These are phyloP conservation scores for Suillus paluster DNA, from an alignment of 768 basidiomycete genomes.

Conservation along the genomic window DNA sequence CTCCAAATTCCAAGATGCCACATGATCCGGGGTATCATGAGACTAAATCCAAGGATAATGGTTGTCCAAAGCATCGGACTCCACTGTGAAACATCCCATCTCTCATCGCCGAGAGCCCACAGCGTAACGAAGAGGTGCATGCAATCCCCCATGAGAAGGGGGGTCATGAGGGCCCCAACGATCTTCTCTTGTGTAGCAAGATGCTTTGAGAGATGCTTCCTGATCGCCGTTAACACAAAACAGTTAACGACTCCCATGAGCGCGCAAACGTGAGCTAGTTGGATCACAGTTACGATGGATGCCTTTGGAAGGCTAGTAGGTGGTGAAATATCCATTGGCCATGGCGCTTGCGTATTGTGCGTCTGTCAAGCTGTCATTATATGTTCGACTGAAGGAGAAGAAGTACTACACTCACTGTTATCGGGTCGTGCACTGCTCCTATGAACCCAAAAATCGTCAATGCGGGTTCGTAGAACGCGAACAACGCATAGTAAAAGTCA, in stretches of 20 bases:
- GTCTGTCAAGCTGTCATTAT: conserved; percentile 45
- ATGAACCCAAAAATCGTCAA: conserved; percentile 67
- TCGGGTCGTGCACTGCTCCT: conserved; percentile 68
- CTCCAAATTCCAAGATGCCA: conserved; percentile 81
- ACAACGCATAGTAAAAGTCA: conserved; percentile 72
- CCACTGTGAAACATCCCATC: conserved; percentile 67
- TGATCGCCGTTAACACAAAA: conserved; percentile 64
- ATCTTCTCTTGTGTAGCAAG: conserved; percentile 77
- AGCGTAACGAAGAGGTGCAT: conserved; percentile 69
- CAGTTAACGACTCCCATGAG: conserved; percentile 73
- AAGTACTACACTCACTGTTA: conserved; percentile 48
- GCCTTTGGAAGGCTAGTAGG: conserved; percentile 58
- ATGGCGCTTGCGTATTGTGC: conserved; percentile 77
- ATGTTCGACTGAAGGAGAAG: conserved; percentile 4
- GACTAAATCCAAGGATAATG: conserved; percentile 59
- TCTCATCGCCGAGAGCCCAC: conserved; percentile 76
- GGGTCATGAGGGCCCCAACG: conserved; percentile 61
- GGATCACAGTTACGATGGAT: conserved; percentile 69
- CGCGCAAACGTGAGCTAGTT: conserved; percentile 79
- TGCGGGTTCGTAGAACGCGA: conserved; percentile 76
- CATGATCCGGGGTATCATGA: conserved; percentile 70
- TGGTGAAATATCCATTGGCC: conserved; percentile 55
- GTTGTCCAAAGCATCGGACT: conserved; percentile 74
- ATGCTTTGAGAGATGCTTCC: conserved; percentile 59
- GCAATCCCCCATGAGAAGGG: conserved; percentile 72